A percentile compares a stretch with the other conserved stretches of the same genome.
Conservation (phyloP, 1,284 basidiomycete genomes). For the Cryptococcus sp. region DNA sequence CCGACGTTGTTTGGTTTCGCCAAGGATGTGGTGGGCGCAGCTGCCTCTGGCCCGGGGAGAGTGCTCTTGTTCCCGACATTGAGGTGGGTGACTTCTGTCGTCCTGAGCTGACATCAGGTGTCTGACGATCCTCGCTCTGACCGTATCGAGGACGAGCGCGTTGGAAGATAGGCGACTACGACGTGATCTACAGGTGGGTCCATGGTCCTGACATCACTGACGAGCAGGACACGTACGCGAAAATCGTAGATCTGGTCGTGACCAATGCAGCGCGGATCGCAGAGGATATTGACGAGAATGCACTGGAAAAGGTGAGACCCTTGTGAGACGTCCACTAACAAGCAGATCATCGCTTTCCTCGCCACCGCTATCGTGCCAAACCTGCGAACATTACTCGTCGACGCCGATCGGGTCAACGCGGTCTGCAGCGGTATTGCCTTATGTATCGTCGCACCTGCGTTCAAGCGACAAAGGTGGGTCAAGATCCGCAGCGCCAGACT, state of each 20-base stretch:
- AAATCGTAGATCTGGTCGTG: conserved; percentile 79
- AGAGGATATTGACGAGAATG: conserved; percentile 45
- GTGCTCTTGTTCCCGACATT: conserved; percentile 69
- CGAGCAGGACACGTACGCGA: conserved; percentile 74
- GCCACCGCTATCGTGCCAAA: conserved; percentile 71
- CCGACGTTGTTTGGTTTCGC: conserved; percentile 72
- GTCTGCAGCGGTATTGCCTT: conserved; percentile 82
- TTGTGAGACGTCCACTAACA: too few relatives aligned
- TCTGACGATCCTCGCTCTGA: conserved; percentile 75
- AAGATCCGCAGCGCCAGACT: background rate
- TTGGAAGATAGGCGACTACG: conserved; percentile 84
- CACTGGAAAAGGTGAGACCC: conserved; percentile 6
- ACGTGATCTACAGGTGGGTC: conserved; percentile 77
- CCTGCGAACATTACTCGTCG: conserved; percentile 76
- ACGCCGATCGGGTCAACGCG: conserved; percentile 77
- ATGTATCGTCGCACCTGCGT: conserved; percentile 81
- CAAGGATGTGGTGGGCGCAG: conserved; percentile 69
- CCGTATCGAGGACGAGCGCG: conserved; percentile 77
- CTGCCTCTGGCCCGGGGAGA: conserved; percentile 63
- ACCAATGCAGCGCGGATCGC: conserved; percentile 70
- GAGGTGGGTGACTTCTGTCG: conserved; percentile 59
- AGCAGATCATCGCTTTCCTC: conserved; percentile 71
- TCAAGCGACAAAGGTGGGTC: conserved; percentile 39
- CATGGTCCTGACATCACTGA: background rate
- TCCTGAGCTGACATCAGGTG: conserved; percentile 59